Base-by-base conservation (phyloP, 257 asterid genomes). In the Ocimum tenuiflorum region DNA sequence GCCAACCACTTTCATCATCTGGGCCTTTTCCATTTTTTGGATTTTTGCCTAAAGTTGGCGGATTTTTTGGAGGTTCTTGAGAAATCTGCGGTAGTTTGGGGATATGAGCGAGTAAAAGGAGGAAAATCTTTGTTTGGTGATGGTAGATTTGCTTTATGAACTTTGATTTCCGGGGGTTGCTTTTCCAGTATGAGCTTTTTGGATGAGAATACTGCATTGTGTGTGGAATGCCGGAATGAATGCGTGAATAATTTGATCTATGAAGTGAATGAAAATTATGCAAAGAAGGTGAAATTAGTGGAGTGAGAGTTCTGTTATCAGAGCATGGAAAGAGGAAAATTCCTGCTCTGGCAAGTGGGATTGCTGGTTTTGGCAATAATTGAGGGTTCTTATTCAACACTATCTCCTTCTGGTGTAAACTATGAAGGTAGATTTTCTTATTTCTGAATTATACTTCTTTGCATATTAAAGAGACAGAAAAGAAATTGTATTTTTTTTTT, bases 381-480 rank as follows among this genome's bases (percentile, higher is more conserved):
- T 43, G 77, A 67, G 85, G 67, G 67, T 62, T 83, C 85, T 71
- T 77, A 73, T 74, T 88, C 95, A 72, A 85, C 95, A 53, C 96
- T 94, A 52, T 94, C 97, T 72, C 99, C 99, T 60, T 75, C 96
- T 78, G 99, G 99, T 29, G 81, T 94, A 2, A 94, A 90, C 71
- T 94, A 86, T 85, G 97, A 94, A 90, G 99, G 99, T 94, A 50
- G 61, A 68, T 74, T 67, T 77, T 65, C 63, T 73, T 53, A 63
- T 71, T 75, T 46, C 69, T 52, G 45, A 68, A 8, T 45, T 81
- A 55, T 29, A 35, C 51, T 69, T 12, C 24, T 59, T 66, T 66
- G 56, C 70, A 22, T 65, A 31, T 57, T 45, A 48, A 10, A 60
- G 38, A 22, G 49, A 66, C 15, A 22, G 74, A 29, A 24, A 52